Evolutionary conservation across 1,139 yeast species (phyloP), one percentile per base, ranked within the genome.

Genomic region (Pneumocystis murina): DNA sequence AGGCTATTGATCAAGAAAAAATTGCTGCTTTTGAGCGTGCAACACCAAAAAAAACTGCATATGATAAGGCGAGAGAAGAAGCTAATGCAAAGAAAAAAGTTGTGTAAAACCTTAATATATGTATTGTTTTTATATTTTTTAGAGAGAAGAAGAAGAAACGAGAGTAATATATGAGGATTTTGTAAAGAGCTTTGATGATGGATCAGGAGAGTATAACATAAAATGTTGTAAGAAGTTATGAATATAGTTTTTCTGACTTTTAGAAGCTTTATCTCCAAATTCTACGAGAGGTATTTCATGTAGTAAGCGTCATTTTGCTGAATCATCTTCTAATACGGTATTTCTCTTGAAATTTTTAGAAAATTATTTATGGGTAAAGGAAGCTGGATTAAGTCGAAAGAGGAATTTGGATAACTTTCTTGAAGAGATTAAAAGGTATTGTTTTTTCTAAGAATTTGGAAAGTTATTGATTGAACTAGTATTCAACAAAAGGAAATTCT

Each of bases 61-160:
- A 66, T 41, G 69, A 67, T 35, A 61, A 63, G 30, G 67, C 68
- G 12, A 41, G 59, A 20, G 68, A 66, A 20, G 65, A 62, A n/a
- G 68, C 67, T 33, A 66, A 64, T 59, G 63, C 60, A 30, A 59
- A 60, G 10, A 48, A 48, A 24, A 48, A 48, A 16, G 55, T 48
- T 48, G 12, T 48, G 12, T 12, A 24, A 17, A 10, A 5, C 10
- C 12, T 48, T 10, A 24, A 24, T 24, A 12, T 24, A 12, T 4
- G 12, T 10, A 14, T 24, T 48, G 10, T 48, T 24, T 48, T 24
- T 24, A 48, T 24, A 48, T 8, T 24, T 60, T 64, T 20, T 28
- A 36, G 36, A 43, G 60, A 43, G 65, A 64, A 40, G 67, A 62
- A 17, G 64, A 59, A 20, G 69, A 67, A 55, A 64, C 66, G 4